phyloP scores from a whole-genome alignment of 164 flowering plant genomes.

The Magnolia officinalis region DNA sequence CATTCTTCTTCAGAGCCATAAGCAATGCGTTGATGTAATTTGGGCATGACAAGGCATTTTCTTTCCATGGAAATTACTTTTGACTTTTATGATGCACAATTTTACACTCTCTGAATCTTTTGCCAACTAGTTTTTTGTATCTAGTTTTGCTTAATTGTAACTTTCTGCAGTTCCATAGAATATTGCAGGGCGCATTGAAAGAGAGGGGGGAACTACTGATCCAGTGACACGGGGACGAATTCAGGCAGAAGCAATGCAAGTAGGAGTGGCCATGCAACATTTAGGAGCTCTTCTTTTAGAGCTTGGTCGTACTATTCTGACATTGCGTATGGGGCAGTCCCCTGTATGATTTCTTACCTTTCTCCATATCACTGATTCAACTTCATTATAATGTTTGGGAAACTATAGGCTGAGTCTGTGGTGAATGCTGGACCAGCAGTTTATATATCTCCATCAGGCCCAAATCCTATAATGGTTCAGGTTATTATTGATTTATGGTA shows the following conservation, averaged over 20 bases:
- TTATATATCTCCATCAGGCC: constrained; percentile 82
- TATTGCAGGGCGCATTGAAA: constrained; percentile 76
- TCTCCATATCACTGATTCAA: background rate
- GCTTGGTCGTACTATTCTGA: constrained; percentile 87
- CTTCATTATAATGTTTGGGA: background rate
- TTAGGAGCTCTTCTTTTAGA: constrained; percentile 90
- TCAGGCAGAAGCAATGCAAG: constrained; percentile 64
- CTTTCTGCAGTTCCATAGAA: constrained; percentile 60
- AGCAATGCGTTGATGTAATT: background rate
- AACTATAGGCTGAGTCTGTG: constrained; percentile 65
- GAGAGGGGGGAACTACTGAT: constrained; percentile 59
- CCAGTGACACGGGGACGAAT: constrained; percentile 55
- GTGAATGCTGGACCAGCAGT: constrained; percentile 96
- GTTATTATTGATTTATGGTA: constrained; percentile 20
- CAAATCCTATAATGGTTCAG: constrained; percentile 99
- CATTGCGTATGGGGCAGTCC: constrained; percentile 83
- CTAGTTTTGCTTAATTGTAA: constrained; percentile 20
- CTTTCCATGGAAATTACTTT: background rate
- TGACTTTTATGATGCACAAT: background rate
- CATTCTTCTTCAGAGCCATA: background rate
- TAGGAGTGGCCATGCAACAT: constrained; percentile 87
- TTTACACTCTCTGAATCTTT: background rate
- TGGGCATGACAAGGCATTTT: background rate
- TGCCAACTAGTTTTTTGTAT: background rate
- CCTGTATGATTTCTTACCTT: constrained; percentile 49